Evolutionary conservation across 108 stramenopile species (phyloP).

Genomic region (Skeletonema tropicum): DNA sequence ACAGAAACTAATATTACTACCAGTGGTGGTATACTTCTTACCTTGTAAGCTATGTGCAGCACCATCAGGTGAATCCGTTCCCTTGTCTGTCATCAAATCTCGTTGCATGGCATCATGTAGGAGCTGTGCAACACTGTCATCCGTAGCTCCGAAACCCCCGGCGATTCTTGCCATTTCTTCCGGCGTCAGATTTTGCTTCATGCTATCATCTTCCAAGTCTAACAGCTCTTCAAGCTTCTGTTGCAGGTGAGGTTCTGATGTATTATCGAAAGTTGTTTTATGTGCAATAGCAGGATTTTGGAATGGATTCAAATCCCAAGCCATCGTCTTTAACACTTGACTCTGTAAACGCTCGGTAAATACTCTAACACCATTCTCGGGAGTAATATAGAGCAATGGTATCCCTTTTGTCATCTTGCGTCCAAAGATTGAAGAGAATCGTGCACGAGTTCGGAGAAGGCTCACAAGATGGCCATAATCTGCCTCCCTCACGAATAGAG

Average conservation of each 20-base stretch:
- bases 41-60: constrained; percentile 67
- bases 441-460: constrained; percentile 76
- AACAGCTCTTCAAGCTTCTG: constrained; percentile 87
- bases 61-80: constrained; percentile 10
- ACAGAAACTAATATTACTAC: too few species aligned
- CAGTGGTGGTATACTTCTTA: too few species aligned
- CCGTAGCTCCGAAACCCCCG: constrained; percentile 90
- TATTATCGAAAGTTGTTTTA: constrained; percentile 73
- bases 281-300: constrained; percentile 77
- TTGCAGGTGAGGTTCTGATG: constrained; percentile 61
- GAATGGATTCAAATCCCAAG: constrained; percentile 82
- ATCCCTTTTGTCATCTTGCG: constrained; percentile 55
- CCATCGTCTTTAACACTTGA: constrained; percentile 72
- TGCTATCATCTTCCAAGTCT: constrained; percentile 74
- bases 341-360: constrained; percentile 74
- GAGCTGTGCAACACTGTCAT: constrained; percentile 81
- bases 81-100: constrained; percentile 56
- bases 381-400: constrained; percentile 80
- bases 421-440: constrained; percentile 67
- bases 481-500: constrained; percentile 81
- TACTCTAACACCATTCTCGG: constrained; percentile 71
- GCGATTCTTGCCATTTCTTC: constrained; percentile 63
- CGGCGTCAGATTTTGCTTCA: constrained; percentile 70
- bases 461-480: constrained; percentile 78
- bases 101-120: constrained; percentile 74